Evolutionary conservation across 1,284 basidiomycete genomes (phyloP), one percentile per base, ranked within the genome.

Genomic region (Boletus semigastroideus): DNA sequence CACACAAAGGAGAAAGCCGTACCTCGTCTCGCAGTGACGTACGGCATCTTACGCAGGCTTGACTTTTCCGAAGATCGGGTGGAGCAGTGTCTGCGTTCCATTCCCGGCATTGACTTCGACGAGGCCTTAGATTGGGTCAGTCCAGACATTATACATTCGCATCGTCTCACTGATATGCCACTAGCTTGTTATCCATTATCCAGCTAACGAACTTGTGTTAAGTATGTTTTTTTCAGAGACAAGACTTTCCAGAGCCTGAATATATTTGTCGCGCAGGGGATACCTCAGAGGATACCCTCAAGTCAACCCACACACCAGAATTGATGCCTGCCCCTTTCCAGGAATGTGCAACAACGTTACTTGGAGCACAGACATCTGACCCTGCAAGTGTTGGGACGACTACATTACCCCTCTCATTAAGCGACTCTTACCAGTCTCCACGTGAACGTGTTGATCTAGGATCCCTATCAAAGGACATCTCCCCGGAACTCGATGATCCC

Each of bases 91-190:
- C 69, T 97, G 14, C 72, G 69, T 48, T 70, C 73, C 19, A 84
- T 87, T 31, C 70, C 77, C 31, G 82, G 84, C 1, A 74, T 91
- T 17, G 91, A 94, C 8, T 76, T 97, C 38, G 94, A 98, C 19
- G 91, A 95, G 51, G 94, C 91, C n/a, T 78, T 92, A 51, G 90
- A 94, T 63, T 97, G 94, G 93, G 94, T 95, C 61, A 55, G 84
- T 66, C 28, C 22, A 40, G 20, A 31, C 25, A 31, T 40, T 30
- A 22, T 1, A 12, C 19, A 14, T 46, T 38, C 11, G 10, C 27
- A 5, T 43, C 10, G 14, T 41, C 17, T 45, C 34, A 10, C 56
- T 67, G 28, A 70, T 17, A 7, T 19, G 10, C 19, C 4, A 60
- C 56, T 55, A 94, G 92, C 76, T 94, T 52, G 84, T 80, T 69